Evolutionary conservation across 257 asterid species (phyloP).

Genomic region (Anisodus acutangulus): DNA sequence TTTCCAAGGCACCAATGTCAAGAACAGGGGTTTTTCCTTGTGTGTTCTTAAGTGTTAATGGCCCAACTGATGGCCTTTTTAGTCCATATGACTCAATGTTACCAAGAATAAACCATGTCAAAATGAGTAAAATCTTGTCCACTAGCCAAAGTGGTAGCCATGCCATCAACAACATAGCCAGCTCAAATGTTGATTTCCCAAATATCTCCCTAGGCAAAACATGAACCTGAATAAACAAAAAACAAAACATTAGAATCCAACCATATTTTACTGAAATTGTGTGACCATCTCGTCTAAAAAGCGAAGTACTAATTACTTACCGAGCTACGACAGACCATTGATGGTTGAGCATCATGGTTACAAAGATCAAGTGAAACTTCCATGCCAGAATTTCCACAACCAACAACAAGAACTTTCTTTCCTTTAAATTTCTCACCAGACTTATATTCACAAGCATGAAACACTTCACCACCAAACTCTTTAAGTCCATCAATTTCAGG

Average conservation of each 20-base stretch:
- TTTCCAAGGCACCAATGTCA: conserved; percentile 61
- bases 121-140: conserved; percentile 51
- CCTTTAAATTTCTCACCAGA: conserved; percentile 27
- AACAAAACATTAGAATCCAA: not conserved
- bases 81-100: conserved; percentile 55
- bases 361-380: conserved; percentile 36
- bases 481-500: conserved; percentile 53
- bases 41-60: conserved; percentile 56
- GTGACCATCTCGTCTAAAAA: not conserved
- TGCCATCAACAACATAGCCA: conserved; percentile 53
- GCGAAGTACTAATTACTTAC: conserved; percentile 28
- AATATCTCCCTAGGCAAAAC: conserved; percentile 61
- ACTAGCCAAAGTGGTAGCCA: conserved; percentile 74
- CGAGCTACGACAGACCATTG: conserved; percentile 40
- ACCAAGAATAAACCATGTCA: conserved; percentile 61
- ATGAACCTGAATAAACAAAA: conserved; percentile 55
- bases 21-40: conserved; percentile 69
- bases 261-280: not conserved
- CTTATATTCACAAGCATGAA: conserved; percentile 34
- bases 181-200: conserved; percentile 64
- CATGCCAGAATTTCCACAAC: conserved; percentile 42
- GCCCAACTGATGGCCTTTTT: conserved; percentile 57
- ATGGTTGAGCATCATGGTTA: conserved; percentile 30
- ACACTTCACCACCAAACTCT: conserved; percentile 24
- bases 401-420: conserved; percentile 32